Percentiles rank a stretch among this genome's conserved stretches.
These are phyloP conservation scores for Cymbopogon citratus DNA, from an alignment of 176 grass and related monocot species.

Conservation along the genomic window DNA sequence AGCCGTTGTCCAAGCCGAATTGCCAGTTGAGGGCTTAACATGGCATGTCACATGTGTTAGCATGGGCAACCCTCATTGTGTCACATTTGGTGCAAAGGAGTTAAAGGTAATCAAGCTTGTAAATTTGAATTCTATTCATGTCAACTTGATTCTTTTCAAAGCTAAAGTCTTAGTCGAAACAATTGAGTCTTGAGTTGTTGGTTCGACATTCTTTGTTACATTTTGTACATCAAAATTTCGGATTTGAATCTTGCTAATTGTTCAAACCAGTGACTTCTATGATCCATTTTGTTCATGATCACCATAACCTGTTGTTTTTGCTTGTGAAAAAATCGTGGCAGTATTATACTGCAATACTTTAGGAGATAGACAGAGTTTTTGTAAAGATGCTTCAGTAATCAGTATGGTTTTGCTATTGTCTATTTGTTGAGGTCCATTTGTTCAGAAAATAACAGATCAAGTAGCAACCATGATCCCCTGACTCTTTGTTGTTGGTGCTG, in stretches of 20 bases:
- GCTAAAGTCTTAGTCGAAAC: background rate
- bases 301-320: background rate
- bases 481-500: background rate
- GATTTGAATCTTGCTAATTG: background rate
- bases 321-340: background rate
- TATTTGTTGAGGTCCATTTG: background rate
- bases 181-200: background rate
- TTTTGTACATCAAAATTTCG: background rate
- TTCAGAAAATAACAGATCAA: background rate
- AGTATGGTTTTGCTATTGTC: background rate
- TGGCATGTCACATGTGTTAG: slow-evolving; percentile 98
- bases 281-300: background rate
- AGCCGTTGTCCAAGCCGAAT: slow-evolving; percentile 64
- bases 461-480: background rate
- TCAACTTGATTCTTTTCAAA: background rate
- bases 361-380: background rate
- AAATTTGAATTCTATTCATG: background rate
- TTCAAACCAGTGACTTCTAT: background rate
- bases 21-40: slow-evolving; percentile 60
- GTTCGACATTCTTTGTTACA: background rate
- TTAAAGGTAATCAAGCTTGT: slow-evolving; percentile 40
- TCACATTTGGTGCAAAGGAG: slow-evolving; percentile 63
- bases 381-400: background rate
- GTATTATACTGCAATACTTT: background rate
- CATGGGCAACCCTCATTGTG: slow-evolving; percentile 97